These are phyloP conservation scores for Ogataea saltuana DNA, from an alignment of 805 yeast species.

Conservation along the genomic window DNA sequence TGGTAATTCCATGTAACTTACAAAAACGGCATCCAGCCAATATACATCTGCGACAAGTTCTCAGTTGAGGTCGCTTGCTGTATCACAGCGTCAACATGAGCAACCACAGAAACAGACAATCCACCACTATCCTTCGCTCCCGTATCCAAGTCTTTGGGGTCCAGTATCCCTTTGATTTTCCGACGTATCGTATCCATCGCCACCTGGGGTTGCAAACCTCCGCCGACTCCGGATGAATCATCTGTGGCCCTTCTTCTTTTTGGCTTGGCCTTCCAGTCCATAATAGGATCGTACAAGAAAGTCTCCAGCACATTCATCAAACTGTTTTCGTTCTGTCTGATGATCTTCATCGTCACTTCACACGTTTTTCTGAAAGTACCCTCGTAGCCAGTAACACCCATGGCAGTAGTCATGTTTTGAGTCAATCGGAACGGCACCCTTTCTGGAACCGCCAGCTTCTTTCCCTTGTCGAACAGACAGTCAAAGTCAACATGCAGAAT, in stretches of 20 bases:
- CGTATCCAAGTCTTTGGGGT: conserved; percentile 53
- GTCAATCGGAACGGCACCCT: conserved; percentile 93
- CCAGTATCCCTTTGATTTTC: conserved; percentile 81
- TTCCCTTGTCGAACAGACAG: conserved; percentile 87
- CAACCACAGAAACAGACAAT: conserved; percentile 83
- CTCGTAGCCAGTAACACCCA: conserved; percentile 83
- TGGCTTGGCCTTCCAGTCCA: conserved; percentile 60
- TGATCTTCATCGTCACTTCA: conserved; percentile 74
- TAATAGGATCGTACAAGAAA: conserved; percentile 87
- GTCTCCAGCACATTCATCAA: conserved; percentile 91
- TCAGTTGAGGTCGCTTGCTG: conserved; percentile 76
- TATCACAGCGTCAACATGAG: conserved; percentile 87
- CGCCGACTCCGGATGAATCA: conserved; percentile 22
- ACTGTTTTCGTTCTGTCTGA: conserved; percentile 78
- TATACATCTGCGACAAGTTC: conserved; percentile 80
- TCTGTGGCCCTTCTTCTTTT: conserved; percentile 38
- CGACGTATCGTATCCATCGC: conserved; percentile 73
- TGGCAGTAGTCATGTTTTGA: conserved; percentile 81
- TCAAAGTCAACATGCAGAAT: conserved; percentile 95
- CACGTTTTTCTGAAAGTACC: conserved; percentile 85
- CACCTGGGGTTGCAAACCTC: conserved; percentile 51
- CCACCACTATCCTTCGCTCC: conserved; percentile 47
- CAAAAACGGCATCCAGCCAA: conserved; percentile 88
- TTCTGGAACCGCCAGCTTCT: conserved; percentile 78
- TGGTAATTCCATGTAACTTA: conserved; percentile 23